Conservation (phyloP, 495 filamentous ascomycete genomes). For the Lichina pygmaea region DNA sequence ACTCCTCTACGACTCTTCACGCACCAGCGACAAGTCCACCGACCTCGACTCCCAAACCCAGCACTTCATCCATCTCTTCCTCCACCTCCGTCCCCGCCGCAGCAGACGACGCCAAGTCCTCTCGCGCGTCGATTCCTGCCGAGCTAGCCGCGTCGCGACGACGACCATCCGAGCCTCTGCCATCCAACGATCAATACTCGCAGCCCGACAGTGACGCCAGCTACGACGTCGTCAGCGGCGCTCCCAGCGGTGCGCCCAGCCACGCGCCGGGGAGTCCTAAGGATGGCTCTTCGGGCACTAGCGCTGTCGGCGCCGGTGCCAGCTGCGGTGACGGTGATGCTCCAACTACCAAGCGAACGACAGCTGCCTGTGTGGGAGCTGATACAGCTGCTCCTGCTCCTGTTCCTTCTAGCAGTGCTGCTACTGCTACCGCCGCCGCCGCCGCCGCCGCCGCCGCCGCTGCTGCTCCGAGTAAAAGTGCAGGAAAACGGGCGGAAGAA, state of each 20-base stretch:
- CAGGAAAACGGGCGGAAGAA: conserved; percentile 1
- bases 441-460: no score
- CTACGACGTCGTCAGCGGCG: conserved; percentile 59
- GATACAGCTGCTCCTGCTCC: no score
- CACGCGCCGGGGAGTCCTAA: conserved; percentile 45
- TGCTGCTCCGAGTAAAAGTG: no score
- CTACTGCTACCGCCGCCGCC: no score
- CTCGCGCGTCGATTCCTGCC: not conserved
- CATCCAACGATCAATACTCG: conserved; percentile 65
- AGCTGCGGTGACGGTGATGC: no score
- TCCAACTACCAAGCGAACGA: no score
- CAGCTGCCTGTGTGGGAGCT: no score
- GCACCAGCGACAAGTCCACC: no score
- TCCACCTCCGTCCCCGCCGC: conserved; percentile 5
- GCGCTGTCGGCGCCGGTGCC: no score
- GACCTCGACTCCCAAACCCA: no score
- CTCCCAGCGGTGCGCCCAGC: conserved; percentile 49
- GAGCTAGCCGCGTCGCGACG: conserved; percentile 9
- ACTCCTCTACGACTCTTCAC: conserved; percentile 15
- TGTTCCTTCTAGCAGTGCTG: no score
- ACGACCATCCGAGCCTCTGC: conserved; percentile 38
- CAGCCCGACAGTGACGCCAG: conserved; percentile 73
- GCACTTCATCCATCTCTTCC: conserved; percentile 2
- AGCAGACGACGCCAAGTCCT: conserved; percentile 1
- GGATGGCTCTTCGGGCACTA: not conserved